phyloP scores from a whole-genome alignment of 495 filamentous ascomycete species.

The Neurospora sp. region DNA sequence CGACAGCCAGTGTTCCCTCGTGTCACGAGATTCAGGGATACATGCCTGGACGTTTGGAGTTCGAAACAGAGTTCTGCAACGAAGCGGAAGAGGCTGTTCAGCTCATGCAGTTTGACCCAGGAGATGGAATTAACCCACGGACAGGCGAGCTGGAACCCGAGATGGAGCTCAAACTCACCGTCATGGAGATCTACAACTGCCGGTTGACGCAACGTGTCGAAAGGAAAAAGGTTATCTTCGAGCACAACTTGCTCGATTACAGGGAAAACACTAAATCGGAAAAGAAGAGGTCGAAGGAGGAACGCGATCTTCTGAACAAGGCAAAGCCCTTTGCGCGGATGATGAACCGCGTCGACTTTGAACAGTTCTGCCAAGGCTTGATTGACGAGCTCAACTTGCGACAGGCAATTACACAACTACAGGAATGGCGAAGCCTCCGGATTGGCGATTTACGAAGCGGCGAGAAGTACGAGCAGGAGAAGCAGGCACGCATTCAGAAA shows the following conservation, averaged over 20 bases:
- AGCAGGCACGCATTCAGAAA: slow-evolving; percentile 61
- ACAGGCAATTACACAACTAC: slow-evolving; percentile 79
- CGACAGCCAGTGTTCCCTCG: slow-evolving; percentile 82
- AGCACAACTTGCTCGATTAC: slow-evolving; percentile 88
- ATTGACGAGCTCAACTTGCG: slow-evolving; percentile 86
- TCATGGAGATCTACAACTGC: slow-evolving; percentile 97
- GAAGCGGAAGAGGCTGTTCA: slow-evolving; percentile 98
- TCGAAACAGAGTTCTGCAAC: slow-evolving; percentile 95
- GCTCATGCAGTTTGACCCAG: slow-evolving; percentile 94
- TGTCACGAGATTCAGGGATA: slow-evolving; percentile 98
- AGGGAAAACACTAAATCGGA: slow-evolving; percentile 75
- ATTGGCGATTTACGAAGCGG: slow-evolving; percentile 77
- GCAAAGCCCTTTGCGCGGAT: slow-evolving; percentile 92
- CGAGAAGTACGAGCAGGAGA: slow-evolving; percentile 92
- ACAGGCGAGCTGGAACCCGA: slow-evolving; percentile 85
- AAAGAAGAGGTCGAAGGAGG: slow-evolving; percentile 94
- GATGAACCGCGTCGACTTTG: slow-evolving; percentile 90
- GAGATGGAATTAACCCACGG: slow-evolving; percentile 73
- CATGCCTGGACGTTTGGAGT: slow-evolving; percentile 96
- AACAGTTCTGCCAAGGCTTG: slow-evolving; percentile 69
- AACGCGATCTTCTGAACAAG: slow-evolving; percentile 79
- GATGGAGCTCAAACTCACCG: slow-evolving; percentile 92
- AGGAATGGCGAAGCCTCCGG: slow-evolving; percentile 82
- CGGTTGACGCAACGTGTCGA: slow-evolving; percentile 86
- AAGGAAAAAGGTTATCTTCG: slow-evolving; percentile 92